phyloP scores from a whole-genome alignment of 306 rosid genomes.

The Begonia fuchsioides region DNA sequence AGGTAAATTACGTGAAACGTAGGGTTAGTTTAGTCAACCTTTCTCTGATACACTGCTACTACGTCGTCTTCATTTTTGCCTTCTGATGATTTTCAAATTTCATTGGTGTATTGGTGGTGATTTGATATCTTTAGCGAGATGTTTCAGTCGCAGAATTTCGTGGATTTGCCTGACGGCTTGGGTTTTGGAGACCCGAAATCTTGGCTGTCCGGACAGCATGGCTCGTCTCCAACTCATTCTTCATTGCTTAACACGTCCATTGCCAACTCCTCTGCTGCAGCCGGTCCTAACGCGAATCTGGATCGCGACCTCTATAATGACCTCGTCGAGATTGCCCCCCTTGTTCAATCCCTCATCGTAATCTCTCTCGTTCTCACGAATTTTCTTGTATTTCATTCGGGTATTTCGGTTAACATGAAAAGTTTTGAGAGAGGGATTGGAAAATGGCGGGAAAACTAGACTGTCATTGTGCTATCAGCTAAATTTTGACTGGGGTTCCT shows the following conservation, averaged over 20 bases:
- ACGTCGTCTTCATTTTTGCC: too few relatives aligned
- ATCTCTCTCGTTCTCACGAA: slow-evolving; percentile 2
- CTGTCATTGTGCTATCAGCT: not conserved
- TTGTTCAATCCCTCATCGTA: slow-evolving; percentile 83
- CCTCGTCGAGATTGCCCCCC: slow-evolving; percentile 81
- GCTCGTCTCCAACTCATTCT: slow-evolving; percentile 39
- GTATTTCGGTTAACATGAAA: not conserved
- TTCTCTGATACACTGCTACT: too few relatives aligned
- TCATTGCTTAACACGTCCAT: slow-evolving; percentile 14
- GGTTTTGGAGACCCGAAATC: slow-evolving; percentile 51
- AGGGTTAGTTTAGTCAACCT: too few relatives aligned
- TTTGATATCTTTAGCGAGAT: slow-evolving; percentile 17
- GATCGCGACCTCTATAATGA: slow-evolving; percentile 79
- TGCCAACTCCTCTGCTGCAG: slow-evolving; percentile 7
- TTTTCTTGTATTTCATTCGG: not conserved
- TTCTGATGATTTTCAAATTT: too few relatives aligned
- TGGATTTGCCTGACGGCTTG: slow-evolving; percentile 43
- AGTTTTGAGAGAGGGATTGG: slow-evolving; percentile 2
- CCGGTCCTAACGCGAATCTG: slow-evolving; percentile 31
- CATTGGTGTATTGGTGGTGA: too few relatives aligned
- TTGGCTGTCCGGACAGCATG: slow-evolving; percentile 53
- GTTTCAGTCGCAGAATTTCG: slow-evolving; percentile 49
- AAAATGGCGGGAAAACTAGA: slow-evolving; percentile 1
- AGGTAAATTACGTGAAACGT: too few relatives aligned
- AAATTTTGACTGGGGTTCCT: not conserved